These are phyloP conservation scores for Sphagnum fallax DNA, from an alignment of 228 moss, liverwort and hornwort species.

Conservation along the genomic window DNA sequence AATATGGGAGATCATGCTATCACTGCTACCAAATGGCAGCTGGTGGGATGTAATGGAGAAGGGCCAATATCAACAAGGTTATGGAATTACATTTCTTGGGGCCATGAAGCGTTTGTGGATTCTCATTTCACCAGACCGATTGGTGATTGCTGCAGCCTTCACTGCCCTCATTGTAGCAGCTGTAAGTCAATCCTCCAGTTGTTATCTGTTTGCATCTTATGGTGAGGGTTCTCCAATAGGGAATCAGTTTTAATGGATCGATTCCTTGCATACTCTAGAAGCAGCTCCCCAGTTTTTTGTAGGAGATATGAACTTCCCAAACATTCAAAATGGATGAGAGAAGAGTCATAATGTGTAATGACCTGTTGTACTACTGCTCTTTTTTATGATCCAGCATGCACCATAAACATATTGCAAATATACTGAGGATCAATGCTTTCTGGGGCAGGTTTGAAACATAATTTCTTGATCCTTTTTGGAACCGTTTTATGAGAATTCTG, in stretches of 20 bases:
- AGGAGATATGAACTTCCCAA: neutral
- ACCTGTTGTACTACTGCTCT: neutral
- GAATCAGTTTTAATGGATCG: neutral
- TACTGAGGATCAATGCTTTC: no score
- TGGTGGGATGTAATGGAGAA: constrained; percentile 79
- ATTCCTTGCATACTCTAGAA: neutral
- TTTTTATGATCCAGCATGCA: neutral
- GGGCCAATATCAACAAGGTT: constrained; percentile 17
- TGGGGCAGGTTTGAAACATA: no score
- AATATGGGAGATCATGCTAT: constrained; percentile 36
- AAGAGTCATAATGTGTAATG: neutral
- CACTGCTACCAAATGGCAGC: constrained; percentile 62
- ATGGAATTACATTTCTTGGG: constrained; percentile 54
- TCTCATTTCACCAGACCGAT: constrained; percentile 66
- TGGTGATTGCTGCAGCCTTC: constrained; percentile 62
- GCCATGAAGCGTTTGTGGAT: constrained; percentile 85
- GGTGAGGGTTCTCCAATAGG: neutral
- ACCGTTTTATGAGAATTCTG: no score
- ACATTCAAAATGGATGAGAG: neutral
- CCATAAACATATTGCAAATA: no score
- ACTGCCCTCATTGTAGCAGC: constrained; percentile 81
- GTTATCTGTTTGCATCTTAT: neutral
- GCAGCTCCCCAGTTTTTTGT: neutral
- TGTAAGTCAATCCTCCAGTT: constrained; percentile 41
- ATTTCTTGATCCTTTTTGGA: no score